Base-by-base conservation (phyloP, 129 eudicot species). In the Smallanthus sonchifolius region DNA sequence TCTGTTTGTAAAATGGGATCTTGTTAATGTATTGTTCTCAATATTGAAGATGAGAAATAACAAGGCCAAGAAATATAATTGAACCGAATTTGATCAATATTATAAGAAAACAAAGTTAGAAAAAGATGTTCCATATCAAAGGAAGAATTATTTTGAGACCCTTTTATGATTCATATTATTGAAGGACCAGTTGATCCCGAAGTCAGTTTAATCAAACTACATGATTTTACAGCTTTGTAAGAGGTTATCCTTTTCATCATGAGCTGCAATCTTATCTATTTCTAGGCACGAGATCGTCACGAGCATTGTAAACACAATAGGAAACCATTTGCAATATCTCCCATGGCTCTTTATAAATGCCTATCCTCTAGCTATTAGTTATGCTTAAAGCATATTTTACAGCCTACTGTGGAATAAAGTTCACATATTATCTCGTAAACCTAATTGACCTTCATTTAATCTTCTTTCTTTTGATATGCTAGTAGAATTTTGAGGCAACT, bases 201-300 rank as follows among this genome's bases (percentile, higher is more conserved):
- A 40, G 17, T 39, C 24, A 11, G 28, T 56, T 57, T 28, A 6
- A 73, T 42, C 49, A 39, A 40, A 42, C 10, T 57, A 42, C 57
- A 54, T 24, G 55, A 2, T 36, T 17, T 72, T 42, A 57, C 15
- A 17, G 56, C 14, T 55, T 14, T 42, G 32, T 24, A 40, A 57
- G 42, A 34, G 73, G 73, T 49, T 28, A 45, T 68, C 42, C 72
- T 40, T 61, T 20, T 59, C 44, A 73, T 40, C 16, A 59, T 34
- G 17, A 39, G 19, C 14, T 3, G n/a, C 65, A 59, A 28, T 60
- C 10, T 19, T 57, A 45, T 24, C 32, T 34, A 13, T 72, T 20
- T 42, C 30, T 24, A 55, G 54, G 76, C 51, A 37, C 55, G 67
- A 30, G 28, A 73, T 59, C 9, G 4, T 71, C 16, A 32, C 54